phyloP scores from a whole-genome alignment of 495 filamentous ascomycete genomes.

The Trypethelium eluteriae region DNA sequence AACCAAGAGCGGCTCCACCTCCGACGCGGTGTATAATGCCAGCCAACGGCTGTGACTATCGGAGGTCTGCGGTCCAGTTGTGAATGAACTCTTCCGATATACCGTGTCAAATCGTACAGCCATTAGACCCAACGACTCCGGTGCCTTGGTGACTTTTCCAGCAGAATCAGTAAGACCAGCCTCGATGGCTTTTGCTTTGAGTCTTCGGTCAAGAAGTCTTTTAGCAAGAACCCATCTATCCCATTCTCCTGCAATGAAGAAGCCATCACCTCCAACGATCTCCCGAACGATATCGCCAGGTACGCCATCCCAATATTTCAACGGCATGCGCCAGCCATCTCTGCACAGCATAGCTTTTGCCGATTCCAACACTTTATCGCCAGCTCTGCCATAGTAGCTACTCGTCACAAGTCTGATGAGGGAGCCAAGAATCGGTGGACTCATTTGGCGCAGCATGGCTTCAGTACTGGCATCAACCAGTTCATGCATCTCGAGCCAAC shows the following conservation, averaged over 20 bases:
- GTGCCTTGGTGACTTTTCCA: constrained; percentile 35
- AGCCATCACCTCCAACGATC: constrained; percentile 54
- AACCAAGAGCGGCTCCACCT: constrained; percentile 50
- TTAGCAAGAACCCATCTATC: constrained; percentile 51
- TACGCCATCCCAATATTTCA: constrained; percentile 52
- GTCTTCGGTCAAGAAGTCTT: constrained; percentile 46
- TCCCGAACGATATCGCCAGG: constrained; percentile 50
- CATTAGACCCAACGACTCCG: constrained; percentile 38
- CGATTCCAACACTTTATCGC: constrained; percentile 48
- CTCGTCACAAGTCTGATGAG: constrained; percentile 49
- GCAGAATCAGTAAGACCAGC: constrained; percentile 37
- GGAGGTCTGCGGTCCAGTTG: constrained; percentile 29
- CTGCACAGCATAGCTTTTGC: constrained; percentile 54
- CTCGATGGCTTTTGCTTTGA: constrained; percentile 39
- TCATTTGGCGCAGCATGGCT: constrained; percentile 48
- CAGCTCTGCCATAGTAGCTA: constrained; percentile 52
- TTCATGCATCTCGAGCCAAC: constrained; percentile 55
- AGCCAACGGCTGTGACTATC: constrained; percentile 42
- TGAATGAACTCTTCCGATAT: constrained; percentile 38
- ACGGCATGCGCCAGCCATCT: constrained; percentile 53
- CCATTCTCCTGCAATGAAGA: constrained; percentile 53
- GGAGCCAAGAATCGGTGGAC: constrained; percentile 39
- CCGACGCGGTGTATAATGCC: constrained; percentile 42
- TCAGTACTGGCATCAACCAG: constrained; percentile 49
- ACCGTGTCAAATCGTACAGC: constrained; percentile 43